Percentiles rank a stretch among this genome's conserved stretches.
These are phyloP conservation scores for Ogataea parapolymorpha DNA, from an alignment of 805 yeast genomes.

Conservation along the genomic window DNA sequence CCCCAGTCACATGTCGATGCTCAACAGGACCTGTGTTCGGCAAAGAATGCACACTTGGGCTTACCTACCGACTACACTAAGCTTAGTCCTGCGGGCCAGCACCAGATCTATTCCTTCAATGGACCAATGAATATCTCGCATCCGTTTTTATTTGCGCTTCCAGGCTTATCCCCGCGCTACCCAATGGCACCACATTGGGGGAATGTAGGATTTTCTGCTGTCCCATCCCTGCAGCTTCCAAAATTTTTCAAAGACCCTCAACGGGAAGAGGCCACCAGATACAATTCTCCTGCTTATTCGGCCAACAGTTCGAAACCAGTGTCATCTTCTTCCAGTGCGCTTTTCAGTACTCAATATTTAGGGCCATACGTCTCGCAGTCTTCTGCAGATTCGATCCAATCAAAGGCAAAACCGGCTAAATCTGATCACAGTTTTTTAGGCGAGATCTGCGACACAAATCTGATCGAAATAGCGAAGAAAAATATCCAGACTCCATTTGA, in stretches of 20 bases:
- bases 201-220: conserved; percentile 1
- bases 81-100: background rate
- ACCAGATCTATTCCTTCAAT: conserved; percentile 5
- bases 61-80: background rate
- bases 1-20: background rate
- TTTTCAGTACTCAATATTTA: conserved; percentile 11
- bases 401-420: conserved; percentile 30
- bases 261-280: conserved; percentile 4
- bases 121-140: conserved; percentile 6
- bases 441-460: conserved; percentile 36
- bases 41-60: background rate
- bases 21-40: background rate
- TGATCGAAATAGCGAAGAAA: conserved; percentile 37
- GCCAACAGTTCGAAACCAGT: conserved; percentile 5
- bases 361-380: conserved; percentile 9
- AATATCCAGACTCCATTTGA: conserved; percentile 33
- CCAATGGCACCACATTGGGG: background rate
- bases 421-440: conserved; percentile 34
- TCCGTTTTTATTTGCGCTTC: conserved; percentile 8
- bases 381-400: background rate
- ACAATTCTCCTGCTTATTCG: too few species aligned
- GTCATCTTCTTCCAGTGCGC: conserved; percentile 11
- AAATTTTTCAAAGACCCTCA: conserved; percentile 3
- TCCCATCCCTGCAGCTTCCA: conserved; percentile 5
- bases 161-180: conserved; percentile 4